A percentile compares a stretch with the other conserved stretches of the same genome.
phyloP scores from a whole-genome alignment of 2,329 filamentous ascomycete species.

The Aplosporella prunicola region DNA sequence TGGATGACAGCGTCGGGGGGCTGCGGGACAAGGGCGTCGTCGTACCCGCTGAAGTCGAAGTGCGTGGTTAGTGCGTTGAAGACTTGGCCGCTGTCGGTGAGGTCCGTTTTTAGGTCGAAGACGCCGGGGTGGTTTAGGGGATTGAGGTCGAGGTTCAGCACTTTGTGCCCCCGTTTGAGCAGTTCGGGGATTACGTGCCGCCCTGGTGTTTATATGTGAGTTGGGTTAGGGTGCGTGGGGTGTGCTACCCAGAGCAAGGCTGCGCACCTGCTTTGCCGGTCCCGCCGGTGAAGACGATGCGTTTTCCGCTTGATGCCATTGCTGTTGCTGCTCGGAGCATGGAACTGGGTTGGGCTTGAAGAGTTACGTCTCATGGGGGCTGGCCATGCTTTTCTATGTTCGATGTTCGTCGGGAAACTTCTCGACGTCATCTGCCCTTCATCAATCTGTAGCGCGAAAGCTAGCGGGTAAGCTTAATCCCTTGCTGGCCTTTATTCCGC shows the following conservation, averaged over 20 bases:
- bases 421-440: too few species aligned
- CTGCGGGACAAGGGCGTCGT: constrained; percentile 31
- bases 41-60: constrained; percentile 44
- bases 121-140: constrained; percentile 38
- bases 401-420: too few species aligned
- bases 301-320: constrained; percentile 21
- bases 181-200: constrained; percentile 47
- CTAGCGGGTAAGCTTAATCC: too few species aligned
- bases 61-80: constrained; percentile 49
- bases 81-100: constrained; percentile 47
- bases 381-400: too few species aligned
- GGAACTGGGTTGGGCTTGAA: too few species aligned
- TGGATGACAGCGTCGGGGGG: constrained; percentile 54
- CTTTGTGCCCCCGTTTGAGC: constrained; percentile 39
- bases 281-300: constrained; percentile 47
- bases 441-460: too few species aligned
- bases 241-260: not conserved
- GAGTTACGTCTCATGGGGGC: too few species aligned
- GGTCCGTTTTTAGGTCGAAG: constrained; percentile 47
- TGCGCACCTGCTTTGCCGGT: constrained; percentile 36
- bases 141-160: constrained; percentile 48
- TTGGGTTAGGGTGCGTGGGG: not conserved
- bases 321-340: not conserved
- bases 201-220: constrained; percentile 23
- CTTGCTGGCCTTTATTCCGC: too few species aligned